These are phyloP conservation scores for Cercospora sojina DNA, from an alignment of 2,329 filamentous ascomycete genomes.

Conservation along the genomic window DNA sequence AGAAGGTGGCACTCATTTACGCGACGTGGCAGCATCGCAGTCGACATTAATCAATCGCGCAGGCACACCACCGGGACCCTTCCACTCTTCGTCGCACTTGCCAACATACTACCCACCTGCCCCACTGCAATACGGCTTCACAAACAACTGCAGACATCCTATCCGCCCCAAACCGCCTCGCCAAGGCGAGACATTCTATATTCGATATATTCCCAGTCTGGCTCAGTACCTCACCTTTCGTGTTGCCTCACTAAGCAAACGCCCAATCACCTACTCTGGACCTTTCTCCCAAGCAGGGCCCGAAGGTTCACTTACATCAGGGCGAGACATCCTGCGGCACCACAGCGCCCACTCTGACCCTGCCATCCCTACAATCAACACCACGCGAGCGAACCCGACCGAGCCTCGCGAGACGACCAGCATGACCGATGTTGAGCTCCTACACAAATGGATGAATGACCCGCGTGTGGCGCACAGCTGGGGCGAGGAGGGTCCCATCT, in stretches of 20 bases:
- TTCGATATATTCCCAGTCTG: conserved; percentile 77
- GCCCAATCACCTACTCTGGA: conserved; percentile 64
- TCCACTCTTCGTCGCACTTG: conserved; percentile 77
- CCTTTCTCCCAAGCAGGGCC: conserved; percentile 42
- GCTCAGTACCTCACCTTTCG: conserved; percentile 86
- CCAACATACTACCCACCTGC: conserved; percentile 88
- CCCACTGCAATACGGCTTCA: conserved; percentile 77
- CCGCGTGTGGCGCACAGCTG: conserved; percentile 82
- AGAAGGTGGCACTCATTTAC: conserved; percentile 18
- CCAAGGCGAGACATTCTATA: conserved; percentile 89
- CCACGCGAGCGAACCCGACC: not conserved
- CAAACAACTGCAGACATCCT: conserved; percentile 78
- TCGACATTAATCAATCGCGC: conserved; percentile 20
- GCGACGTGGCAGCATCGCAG: conserved; percentile 14
- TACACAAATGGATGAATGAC: conserved; percentile 86
- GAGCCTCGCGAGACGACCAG: conserved; percentile 20
- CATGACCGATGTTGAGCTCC: conserved; percentile 62
- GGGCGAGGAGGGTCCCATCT: conserved; percentile 62
- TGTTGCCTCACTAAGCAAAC: conserved; percentile 68
- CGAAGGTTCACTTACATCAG: conserved; percentile 37
- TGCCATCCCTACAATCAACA: conserved; percentile 36
- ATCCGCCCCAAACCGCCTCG: conserved; percentile 82
- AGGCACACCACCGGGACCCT: conserved; percentile 57
- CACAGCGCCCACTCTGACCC: conserved; percentile 47
- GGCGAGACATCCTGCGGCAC: conserved; percentile 23